These are phyloP conservation scores for Pestalotiopsis sp. DNA, from an alignment of 2,329 filamentous ascomycete genomes.

Conservation along the genomic window DNA sequence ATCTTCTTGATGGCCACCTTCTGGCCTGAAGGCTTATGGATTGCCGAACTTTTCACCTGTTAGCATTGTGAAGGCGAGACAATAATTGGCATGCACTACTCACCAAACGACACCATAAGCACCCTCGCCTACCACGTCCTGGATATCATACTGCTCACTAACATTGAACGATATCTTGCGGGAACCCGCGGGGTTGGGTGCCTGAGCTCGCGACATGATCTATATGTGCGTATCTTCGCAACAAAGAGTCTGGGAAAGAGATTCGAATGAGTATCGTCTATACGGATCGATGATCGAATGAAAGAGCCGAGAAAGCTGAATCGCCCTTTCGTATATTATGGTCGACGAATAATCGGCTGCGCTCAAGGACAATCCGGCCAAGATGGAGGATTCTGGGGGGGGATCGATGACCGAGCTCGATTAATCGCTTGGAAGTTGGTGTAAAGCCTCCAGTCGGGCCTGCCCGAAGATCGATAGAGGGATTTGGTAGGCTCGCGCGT, in stretches of 20 bases:
- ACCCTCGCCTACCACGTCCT: slow-evolving; percentile 98
- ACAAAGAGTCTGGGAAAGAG: background rate
- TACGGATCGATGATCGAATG: background rate
- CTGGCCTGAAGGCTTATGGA: slow-evolving; percentile 97
- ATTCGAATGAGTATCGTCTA: background rate
- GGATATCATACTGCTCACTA: slow-evolving; percentile 98
- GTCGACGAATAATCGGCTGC: background rate
- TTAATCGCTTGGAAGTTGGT: background rate
- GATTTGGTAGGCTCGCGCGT: background rate
- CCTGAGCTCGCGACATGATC: slow-evolving; percentile 59
- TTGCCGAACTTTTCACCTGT: slow-evolving; percentile 71
- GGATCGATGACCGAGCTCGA: background rate
- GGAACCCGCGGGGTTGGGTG: slow-evolving; percentile 63
- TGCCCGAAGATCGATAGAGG: slow-evolving; percentile 10
- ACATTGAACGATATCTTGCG: slow-evolving; percentile 99
- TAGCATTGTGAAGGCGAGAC: background rate
- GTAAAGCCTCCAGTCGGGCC: slow-evolving; percentile 13
- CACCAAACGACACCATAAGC: slow-evolving; percentile 99
- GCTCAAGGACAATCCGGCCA: background rate
- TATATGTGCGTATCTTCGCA: slow-evolving; percentile 12
- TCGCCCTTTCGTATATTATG: background rate
- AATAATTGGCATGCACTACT: slow-evolving; percentile 35
- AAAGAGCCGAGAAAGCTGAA: background rate
- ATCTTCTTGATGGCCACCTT: slow-evolving; percentile 99
- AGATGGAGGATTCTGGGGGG: background rate